These are phyloP conservation scores for Celoporthe dispersa DNA, from an alignment of 2,329 filamentous ascomycete genomes.

Conservation along the genomic window DNA sequence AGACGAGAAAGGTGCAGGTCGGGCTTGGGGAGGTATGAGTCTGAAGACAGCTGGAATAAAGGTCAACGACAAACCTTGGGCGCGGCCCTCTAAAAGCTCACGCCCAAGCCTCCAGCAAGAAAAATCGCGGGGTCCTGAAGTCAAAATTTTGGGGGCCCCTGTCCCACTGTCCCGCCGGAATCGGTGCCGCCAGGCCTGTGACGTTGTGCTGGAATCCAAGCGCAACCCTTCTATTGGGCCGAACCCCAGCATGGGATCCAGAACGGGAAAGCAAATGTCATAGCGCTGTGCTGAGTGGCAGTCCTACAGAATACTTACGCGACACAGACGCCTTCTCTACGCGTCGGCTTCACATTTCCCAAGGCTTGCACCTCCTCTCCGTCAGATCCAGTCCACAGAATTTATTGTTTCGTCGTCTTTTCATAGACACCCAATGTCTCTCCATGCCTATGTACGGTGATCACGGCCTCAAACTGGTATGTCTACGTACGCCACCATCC, in stretches of 20 bases:
- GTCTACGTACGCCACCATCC: constrained; percentile 32
- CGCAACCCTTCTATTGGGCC: constrained; percentile 13
- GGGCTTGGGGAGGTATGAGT: background rate
- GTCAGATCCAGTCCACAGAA: background rate
- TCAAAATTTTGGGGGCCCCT: constrained; percentile 21
- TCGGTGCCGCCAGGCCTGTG: constrained; percentile 24
- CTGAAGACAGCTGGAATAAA: background rate
- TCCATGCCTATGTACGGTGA: constrained; percentile 77
- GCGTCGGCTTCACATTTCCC: background rate
- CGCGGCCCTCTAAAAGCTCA: constrained; percentile 8
- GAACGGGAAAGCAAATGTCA: constrained; percentile 3
- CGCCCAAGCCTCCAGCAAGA: background rate
- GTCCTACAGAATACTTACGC: constrained; percentile 7
- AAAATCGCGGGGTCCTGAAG: constrained; percentile 26
- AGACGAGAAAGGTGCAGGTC: constrained; percentile 2
- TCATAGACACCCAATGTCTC: constrained; percentile 17
- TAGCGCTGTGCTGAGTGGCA: background rate
- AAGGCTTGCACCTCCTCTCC: background rate
- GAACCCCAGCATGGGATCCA: constrained; percentile 3
- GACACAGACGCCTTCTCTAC: constrained; percentile 1
- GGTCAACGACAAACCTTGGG: background rate
- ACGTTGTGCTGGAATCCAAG: constrained; percentile 20
- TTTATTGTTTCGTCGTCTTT: background rate
- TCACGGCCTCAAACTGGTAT: constrained; percentile 81
- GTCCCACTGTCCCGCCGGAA: constrained; percentile 18